Evolutionary conservation across 2,329 filamentous ascomycete species (phyloP).

Genomic region (Talaromyces pinophilus): DNA sequence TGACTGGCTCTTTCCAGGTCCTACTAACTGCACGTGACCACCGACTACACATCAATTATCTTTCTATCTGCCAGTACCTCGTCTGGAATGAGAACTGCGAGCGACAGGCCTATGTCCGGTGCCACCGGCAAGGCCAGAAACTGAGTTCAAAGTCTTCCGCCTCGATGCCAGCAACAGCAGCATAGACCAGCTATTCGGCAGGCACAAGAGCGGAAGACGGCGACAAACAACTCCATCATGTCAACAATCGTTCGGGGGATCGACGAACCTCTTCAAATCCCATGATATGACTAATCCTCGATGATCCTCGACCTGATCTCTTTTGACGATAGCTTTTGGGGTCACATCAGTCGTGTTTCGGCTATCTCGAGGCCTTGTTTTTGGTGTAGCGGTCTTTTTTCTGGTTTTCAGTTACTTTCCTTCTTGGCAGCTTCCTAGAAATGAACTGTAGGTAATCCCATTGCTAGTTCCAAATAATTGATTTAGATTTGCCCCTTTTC

Average conservation of each 20-base stretch:
- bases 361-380: not conserved
- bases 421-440: not conserved
- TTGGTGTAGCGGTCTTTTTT: not conserved
- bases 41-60: not conserved
- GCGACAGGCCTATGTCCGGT: not conserved
- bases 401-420: not conserved
- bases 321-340: not conserved
- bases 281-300: too few relatives aligned
- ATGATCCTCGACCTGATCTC: too few relatives aligned
- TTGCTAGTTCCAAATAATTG: not conserved
- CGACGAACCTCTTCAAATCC: too few relatives aligned
- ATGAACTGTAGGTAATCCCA: not conserved
- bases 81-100: not conserved
- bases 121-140: too few relatives aligned
- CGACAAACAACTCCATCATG: too few relatives aligned
- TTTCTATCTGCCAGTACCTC: not conserved
- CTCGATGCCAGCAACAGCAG: not conserved
- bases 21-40: too few relatives aligned
- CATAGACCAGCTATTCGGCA: too few relatives aligned
- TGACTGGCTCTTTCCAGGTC: not conserved
- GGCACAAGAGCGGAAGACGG: too few relatives aligned
- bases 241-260: too few relatives aligned
- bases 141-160: not conserved
- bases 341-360: not conserved
- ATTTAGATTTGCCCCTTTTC: not conserved